A percentile compares a stretch with the other conserved stretches of the same genome.
These are phyloP conservation scores for Oenanthe javanica DNA, from an alignment of 140 eudicot genomes.

Conservation along the genomic window DNA sequence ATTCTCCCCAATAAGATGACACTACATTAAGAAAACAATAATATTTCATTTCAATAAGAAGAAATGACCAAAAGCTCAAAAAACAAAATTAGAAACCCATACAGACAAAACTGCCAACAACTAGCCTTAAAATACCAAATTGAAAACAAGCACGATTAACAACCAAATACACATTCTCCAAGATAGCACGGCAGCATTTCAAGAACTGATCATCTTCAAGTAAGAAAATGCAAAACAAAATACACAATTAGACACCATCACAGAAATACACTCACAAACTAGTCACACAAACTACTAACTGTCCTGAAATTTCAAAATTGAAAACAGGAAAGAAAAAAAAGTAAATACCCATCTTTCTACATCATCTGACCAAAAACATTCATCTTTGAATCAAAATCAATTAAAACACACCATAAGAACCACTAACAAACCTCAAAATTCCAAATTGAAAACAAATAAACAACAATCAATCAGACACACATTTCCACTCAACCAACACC, in stretches of 20 bases:
- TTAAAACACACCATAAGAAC: background rate
- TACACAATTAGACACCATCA: background rate
- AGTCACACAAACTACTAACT: background rate
- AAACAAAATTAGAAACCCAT: background rate
- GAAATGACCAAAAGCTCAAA: background rate
- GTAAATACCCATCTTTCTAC: background rate
- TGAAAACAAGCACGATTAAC: background rate
- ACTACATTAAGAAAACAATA: background rate
- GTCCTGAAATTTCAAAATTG: background rate
- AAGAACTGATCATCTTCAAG: background rate
- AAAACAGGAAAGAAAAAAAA: background rate
- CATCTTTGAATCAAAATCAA: background rate
- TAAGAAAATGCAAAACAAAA: background rate
- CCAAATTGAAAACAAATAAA: conserved; percentile 3
- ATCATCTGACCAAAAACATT: background rate
- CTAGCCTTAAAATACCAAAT: background rate
- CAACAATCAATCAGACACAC: background rate
- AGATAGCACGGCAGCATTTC: background rate
- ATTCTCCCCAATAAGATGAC: background rate
- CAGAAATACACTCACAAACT: background rate
- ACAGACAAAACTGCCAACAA: background rate
- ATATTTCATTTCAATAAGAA: background rate
- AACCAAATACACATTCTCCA: background rate
- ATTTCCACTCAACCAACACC: background rate
- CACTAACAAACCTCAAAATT: background rate